phyloP scores from a whole-genome alignment of 2,329 filamentous ascomycete species.

The Cylindrodendrum hubeiense region DNA sequence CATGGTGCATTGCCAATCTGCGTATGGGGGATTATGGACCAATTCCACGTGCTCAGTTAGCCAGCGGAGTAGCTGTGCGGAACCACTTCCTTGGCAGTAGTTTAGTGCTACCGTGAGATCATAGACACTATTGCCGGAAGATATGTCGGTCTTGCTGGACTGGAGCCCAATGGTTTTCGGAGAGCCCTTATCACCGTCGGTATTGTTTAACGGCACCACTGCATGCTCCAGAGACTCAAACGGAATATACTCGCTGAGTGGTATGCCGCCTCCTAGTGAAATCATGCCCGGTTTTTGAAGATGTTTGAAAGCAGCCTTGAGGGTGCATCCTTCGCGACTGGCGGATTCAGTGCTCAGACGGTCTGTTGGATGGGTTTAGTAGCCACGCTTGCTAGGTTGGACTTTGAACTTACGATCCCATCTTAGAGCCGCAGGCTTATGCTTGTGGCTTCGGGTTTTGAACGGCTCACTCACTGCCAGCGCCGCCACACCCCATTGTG shows the following conservation, averaged over 20 bases:
- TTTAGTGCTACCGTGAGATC: conserved; percentile 67
- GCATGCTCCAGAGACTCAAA: background rate
- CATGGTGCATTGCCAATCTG: conserved; percentile 77
- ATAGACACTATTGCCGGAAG: background rate
- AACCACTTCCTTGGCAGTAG: conserved; percentile 77
- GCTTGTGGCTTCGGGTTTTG: background rate
- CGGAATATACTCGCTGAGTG: conserved; percentile 9
- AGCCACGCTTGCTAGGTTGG: background rate
- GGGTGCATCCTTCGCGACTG: background rate
- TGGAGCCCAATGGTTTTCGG: background rate
- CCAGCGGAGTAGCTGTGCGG: conserved; percentile 77
- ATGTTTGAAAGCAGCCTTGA: conserved; percentile 8
- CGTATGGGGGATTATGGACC: conserved; percentile 77
- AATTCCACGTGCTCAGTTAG: conserved; percentile 82
- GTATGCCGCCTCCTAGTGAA: conserved; percentile 2
- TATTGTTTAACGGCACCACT: background rate
- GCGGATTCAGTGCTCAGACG: background rate
- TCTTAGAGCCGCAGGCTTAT: background rate
- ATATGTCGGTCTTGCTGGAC: background rate
- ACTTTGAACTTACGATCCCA: conserved; percentile 2
- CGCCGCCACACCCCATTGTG: conserved; percentile 12
- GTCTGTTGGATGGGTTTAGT: background rate
- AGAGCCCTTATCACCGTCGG: no score
- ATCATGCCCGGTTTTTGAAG: conserved; percentile 2
- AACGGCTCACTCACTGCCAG: conserved; percentile 1